Base-by-base conservation (phyloP, 2,329 filamentous ascomycete genomes). In the Hymenoscyphus linearis region DNA sequence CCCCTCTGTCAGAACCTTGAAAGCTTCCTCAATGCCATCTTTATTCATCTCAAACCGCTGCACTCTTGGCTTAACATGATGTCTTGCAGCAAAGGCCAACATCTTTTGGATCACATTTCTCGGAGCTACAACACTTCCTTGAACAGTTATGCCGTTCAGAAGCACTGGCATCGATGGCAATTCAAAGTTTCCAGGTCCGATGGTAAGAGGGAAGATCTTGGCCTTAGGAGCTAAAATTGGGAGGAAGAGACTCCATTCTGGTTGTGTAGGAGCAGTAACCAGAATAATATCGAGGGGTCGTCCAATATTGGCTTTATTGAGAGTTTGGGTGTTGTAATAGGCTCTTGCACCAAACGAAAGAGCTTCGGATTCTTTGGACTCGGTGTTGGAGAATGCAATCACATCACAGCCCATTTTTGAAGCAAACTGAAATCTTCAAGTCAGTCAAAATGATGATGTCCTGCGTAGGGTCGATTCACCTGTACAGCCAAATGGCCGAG, bases 401-500 rank as follows among this genome's bases (percentile, higher is more conserved):
- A 37, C 44, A 10, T 58, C 56, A 25, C 31, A 25, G 37, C 56
- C 56, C 14, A 27, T 4, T 27, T 16, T 52, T 6, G 25, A 5
- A 5, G 50, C 22, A 25, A 52, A 52, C 16, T 52, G 25, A 44
- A 44, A 6, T 36, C 14, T 12, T 36, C 2, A 5, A 16, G 4
- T 16, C 14, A 16, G 3, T 12, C 4, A 40, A 4, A 3, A 6
- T 6, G 14, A 16, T 16, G 13, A 16, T 85, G 83, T 71, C 83
- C 83, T 5, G 78, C 74, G 0, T 83, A 82, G 66, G 83, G 86
- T 64, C 85, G 81, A 16, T 16, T 5, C n/a, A 40, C 36, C 14
- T 40, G 14, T 59, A 86, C 83, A 3, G 83, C 84, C 34, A 86
- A 72, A 68, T 86, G 84, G 1, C 84, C 84, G 3, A 86, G 75